phyloP scores from a whole-genome alignment of 2,329 filamentous ascomycete species.

The Verticillium isaacii region DNA sequence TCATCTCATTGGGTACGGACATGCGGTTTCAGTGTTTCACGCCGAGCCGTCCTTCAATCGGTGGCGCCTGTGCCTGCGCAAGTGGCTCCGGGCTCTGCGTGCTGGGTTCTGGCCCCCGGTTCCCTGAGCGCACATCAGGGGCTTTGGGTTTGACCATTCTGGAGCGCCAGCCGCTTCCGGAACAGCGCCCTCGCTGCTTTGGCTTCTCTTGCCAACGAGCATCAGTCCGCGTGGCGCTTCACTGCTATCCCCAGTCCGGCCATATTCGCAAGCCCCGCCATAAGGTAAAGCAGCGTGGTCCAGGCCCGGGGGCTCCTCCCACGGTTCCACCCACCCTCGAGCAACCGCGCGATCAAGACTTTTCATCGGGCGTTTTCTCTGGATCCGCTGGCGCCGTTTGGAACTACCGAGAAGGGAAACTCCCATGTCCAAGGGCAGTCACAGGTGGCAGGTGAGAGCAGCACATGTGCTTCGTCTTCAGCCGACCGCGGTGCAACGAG shows the following conservation, averaged over 20 bases:
- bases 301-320: not conserved
- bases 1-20: slow-evolving; percentile 4
- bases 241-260: not conserved
- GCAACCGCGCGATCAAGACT: not conserved
- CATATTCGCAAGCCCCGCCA: not conserved
- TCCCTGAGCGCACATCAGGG: not conserved
- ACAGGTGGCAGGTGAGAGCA: not conserved
- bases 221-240: not conserved
- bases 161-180: not conserved
- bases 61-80: slow-evolving; percentile 14
- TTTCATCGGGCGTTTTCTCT: not conserved
- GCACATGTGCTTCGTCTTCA: not conserved
- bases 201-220: not conserved
- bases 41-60: slow-evolving; percentile 7
- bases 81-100: slow-evolving; percentile 1
- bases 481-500: not conserved
- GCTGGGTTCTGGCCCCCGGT: not conserved
- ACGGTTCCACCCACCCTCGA: not conserved
- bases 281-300: not conserved
- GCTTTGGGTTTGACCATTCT: not conserved
- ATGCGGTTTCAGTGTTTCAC: slow-evolving; percentile 14
- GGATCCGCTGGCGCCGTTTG: not conserved
- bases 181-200: not conserved
- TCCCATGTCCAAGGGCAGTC: not conserved
- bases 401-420: not conserved